A percentile compares a stretch with the other conserved stretches of the same genome.
These are phyloP conservation scores for Vitis vinifera DNA, from an alignment of 164 flowering plant species.

Conservation along the genomic window ASM3070453v1 NC_081821.1:8152001-8152500, in stretches of 20 bases:
- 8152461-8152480: neutral
- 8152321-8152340: conserved; percentile 1
- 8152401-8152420: neutral
- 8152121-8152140: too few species aligned
- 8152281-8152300: neutral
- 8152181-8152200: too few species aligned
- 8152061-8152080: too few species aligned
- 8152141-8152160: too few species aligned
- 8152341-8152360: neutral
- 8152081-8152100: too few species aligned
- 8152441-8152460: neutral
- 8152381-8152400: conserved; percentile 1
- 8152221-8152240: too few species aligned
- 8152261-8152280: neutral
- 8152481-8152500: conserved; percentile 11
- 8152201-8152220: too few species aligned
- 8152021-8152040: too few species aligned
- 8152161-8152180: too few species aligned
- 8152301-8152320: neutral
- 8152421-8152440: neutral
- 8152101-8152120: too few species aligned
- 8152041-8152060: too few species aligned
- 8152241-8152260: neutral
- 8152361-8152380: conserved; percentile 3
- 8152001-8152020: too few species aligned